Evolutionary conservation across 768 basidiomycete species (phyloP).

Genomic region (Tricholoma sp.): DNA sequence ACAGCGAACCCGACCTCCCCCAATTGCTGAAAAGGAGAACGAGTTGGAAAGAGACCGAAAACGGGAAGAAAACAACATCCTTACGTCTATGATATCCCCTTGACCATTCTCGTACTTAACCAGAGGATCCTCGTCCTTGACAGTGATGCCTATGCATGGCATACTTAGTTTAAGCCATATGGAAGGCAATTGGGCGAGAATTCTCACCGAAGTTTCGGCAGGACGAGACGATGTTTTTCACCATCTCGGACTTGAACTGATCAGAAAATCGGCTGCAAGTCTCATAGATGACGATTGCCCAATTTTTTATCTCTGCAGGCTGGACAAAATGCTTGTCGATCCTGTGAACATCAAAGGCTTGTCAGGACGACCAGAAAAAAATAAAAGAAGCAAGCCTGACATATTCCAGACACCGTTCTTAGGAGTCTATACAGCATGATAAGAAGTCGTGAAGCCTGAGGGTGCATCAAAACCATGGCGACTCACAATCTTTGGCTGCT

Average conservation of each 20-base stretch:
- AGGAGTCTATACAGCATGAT: not conserved
- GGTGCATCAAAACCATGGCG: too few relatives aligned
- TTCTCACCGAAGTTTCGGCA: not conserved
- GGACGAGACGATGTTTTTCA: not conserved
- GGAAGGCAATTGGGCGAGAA: too few relatives aligned
- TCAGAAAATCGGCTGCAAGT: not conserved
- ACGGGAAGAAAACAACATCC: not conserved
- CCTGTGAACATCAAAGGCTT: slow-evolving; percentile 26
- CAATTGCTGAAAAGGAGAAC: not conserved
- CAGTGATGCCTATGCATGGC: not conserved
- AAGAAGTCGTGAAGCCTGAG: not conserved
- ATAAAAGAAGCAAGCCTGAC: not conserved
- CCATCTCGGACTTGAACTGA: not conserved
- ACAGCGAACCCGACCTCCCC: not conserved
- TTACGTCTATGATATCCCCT: not conserved
- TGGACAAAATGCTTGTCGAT: not conserved
- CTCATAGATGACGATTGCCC: not conserved
- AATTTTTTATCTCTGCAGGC: not conserved
- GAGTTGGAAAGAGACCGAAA: too few relatives aligned
- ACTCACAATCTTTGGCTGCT: not conserved
- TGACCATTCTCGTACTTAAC: slow-evolving; percentile 1
- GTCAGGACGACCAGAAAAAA: not conserved
- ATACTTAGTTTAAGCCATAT: too few relatives aligned
- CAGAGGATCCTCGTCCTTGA: not conserved
- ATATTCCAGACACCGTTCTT: not conserved